Base-by-base conservation (phyloP, 192 early-diverging fungal species). In the Gaertneriomyces semiglobifer region DNA sequence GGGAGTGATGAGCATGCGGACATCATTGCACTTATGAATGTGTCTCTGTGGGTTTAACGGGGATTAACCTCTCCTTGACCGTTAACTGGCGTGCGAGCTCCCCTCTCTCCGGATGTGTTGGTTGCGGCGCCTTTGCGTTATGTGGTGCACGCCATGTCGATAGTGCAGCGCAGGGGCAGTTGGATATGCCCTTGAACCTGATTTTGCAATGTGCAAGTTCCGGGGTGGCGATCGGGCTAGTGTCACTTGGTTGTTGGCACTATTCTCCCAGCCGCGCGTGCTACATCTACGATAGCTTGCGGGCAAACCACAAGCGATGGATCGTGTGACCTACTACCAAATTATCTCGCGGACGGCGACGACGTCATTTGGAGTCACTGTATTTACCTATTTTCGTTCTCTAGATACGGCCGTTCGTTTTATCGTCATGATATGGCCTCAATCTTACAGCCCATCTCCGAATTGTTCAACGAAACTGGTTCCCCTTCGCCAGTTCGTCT, bases 401-500 rank as follows among this genome's bases (percentile, higher is more conserved):
- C 8, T 39, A 57, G 55, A 57, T 38, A 57, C 55, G 19, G 55
- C 55, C 19, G 55, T 57, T 12, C 18, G 38, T 14, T 39, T 33
- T 33, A 33, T 57, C 16, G 20, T 57, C 55, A 12, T 38, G 39
- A 57, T 57, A 4, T 38, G 12, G 55, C 39, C 20, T 5, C 18
- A 57, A 57, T 50, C 48, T 18, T 38, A 57, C 38, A 57, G 38
- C 33, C 12, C 55, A 57, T 12, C 16, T 16, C 55, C 55, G 25
- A 33, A 33, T 33, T 43, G 85, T 82, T 80, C 58, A 86, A 81
- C 5, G 67, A 45, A 66, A 44, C 61, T 80, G 20, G 63, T 84
- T 20, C 85, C 89, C 33, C 73, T 89, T 19, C 77, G 82, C 11
- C 70, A 79, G 42, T 89, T 92, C 61, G 85, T 92, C 60, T 84